Base-by-base conservation (phyloP, 148 eudicot species). In the Talinum fruticosum region DNA sequence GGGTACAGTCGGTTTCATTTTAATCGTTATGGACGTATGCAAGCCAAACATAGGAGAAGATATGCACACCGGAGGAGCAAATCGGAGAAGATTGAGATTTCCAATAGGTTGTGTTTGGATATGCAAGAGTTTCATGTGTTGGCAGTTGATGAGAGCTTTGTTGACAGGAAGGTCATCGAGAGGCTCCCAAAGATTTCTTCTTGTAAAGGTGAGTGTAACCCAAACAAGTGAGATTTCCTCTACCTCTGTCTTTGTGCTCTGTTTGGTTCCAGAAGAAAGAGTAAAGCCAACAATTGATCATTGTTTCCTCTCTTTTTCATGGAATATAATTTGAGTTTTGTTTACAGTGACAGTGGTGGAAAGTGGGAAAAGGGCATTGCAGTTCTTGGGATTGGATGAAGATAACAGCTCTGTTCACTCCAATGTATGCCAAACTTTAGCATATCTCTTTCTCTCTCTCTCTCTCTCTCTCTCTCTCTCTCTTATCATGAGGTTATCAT, bases 81-180 rank as follows among this genome's bases (percentile, higher is more conserved):
- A 13, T 79, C 81, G 7, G 81, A 79, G 44, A 79, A 68, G 19
- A 67, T 41, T 44, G 53, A 69, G 59, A 23, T 78, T 82, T 34
- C 66, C 7, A 67, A 21, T 33, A 75, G n/a, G 79, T 26, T 49
- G 28, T 69, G 78, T 75, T 36, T 71, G 73, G 85, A 79, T n/a
- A 72, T 72, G 71, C 71, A 41, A 71, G 82, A 83, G 32, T 62
- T 82, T 74, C 86, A 85, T 85, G 88, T 85, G 0, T 81, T 85
- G 51, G 88, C 86, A 65, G 88, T 85, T 66, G 88, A 85, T 83
- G 88, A 85, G 47, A 85, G 83, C 68, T 74, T 74, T 51, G 78
- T 83, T 62, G 88, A 85, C 10, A 85, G 88, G 79, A 85, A 83
- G 33, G 79, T 85, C 62, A 83, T 85, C 76, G 88, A 85, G 38